phyloP scores from a whole-genome alignment of 129 eudicot species.

The Escallonia herrerae region DNA sequence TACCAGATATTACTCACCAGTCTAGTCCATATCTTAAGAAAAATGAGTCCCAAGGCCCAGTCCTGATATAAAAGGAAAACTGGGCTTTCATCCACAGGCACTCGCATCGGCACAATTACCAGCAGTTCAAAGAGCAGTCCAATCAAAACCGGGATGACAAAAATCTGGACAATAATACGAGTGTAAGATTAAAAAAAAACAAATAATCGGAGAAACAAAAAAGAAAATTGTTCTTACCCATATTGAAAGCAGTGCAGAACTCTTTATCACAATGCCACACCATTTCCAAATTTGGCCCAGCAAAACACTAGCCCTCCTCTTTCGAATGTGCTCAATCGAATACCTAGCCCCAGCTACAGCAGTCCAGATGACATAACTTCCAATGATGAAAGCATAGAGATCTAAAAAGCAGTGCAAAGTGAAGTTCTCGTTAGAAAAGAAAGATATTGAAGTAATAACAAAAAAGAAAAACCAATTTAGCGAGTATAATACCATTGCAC shows the following conservation, averaged over 20 bases:
- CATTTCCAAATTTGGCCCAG: slow-evolving; percentile 71
- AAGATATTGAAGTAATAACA: neutral
- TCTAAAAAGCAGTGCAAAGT: slow-evolving; percentile 28
- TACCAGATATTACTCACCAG: slow-evolving; percentile 44
- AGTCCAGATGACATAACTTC: slow-evolving; percentile 91
- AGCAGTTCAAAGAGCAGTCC: slow-evolving; percentile 89
- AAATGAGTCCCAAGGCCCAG: slow-evolving; percentile 90
- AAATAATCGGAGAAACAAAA: neutral
- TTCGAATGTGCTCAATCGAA: slow-evolving; percentile 57
- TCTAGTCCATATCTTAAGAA: slow-evolving; percentile 92
- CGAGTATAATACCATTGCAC: slow-evolving; percentile 58
- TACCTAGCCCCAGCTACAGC: slow-evolving; percentile 73
- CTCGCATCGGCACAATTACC: slow-evolving; percentile 92
- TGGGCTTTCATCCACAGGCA: slow-evolving; percentile 89
- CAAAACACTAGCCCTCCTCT: slow-evolving; percentile 59
- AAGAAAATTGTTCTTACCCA: slow-evolving; percentile 55
- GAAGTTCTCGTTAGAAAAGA: neutral
- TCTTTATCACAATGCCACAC: slow-evolving; percentile 78
- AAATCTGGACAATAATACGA: slow-evolving; percentile 41
- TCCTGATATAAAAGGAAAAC: slow-evolving; percentile 89
- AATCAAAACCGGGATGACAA: slow-evolving; percentile 74
- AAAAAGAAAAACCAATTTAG: slow-evolving; percentile 7
- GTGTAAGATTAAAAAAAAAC: too few species aligned
- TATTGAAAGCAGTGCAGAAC: slow-evolving; percentile 69
- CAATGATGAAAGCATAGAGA: slow-evolving; percentile 77